Conservation (phyloP, 768 basidiomycete genomes). For the Scleroderma citrinum region DNA sequence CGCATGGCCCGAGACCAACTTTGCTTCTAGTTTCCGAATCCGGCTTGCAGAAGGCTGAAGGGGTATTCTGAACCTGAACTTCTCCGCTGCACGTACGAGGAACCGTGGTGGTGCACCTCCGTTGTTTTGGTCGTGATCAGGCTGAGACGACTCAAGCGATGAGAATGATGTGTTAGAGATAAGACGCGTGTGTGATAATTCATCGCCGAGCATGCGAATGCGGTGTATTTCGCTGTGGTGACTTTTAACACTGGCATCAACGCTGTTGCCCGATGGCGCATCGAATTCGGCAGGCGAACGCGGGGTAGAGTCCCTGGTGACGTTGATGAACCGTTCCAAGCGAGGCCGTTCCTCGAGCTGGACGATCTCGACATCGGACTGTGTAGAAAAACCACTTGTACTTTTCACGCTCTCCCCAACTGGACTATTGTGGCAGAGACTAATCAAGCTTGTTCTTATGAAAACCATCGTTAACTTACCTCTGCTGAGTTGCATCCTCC, state of each 20-base stretch:
- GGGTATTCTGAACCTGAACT: constrained; percentile 52
- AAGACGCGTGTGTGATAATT: constrained; percentile 29
- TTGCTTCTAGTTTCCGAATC: constrained; percentile 40
- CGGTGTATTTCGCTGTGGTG: constrained; percentile 38
- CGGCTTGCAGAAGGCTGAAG: constrained; percentile 26
- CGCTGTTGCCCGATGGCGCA: background rate
- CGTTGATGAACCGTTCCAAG: constrained; percentile 66
- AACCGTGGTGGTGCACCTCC: constrained; percentile 29
- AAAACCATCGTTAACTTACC: constrained; percentile 10
- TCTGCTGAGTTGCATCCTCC: constrained; percentile 19
- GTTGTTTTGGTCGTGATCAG: constrained; percentile 23
- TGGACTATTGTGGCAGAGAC: constrained; percentile 29
- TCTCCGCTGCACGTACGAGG: constrained; percentile 50
- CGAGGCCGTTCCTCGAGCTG: constrained; percentile 43
- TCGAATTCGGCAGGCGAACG: constrained; percentile 27
- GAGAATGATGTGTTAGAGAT: constrained; percentile 47
- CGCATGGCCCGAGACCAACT: constrained; percentile 44
- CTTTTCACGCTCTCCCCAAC: constrained; percentile 50
- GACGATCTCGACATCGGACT: constrained; percentile 27
- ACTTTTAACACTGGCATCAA: constrained; percentile 42
- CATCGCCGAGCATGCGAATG: constrained; percentile 61
- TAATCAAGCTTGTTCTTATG: background rate
- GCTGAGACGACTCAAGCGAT: constrained; percentile 56
- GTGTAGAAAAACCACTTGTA: constrained; percentile 30
- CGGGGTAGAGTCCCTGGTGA: constrained; percentile 61